Conservation (phyloP, 441 rosid species). For the Adansonia grandidieri region DNA sequence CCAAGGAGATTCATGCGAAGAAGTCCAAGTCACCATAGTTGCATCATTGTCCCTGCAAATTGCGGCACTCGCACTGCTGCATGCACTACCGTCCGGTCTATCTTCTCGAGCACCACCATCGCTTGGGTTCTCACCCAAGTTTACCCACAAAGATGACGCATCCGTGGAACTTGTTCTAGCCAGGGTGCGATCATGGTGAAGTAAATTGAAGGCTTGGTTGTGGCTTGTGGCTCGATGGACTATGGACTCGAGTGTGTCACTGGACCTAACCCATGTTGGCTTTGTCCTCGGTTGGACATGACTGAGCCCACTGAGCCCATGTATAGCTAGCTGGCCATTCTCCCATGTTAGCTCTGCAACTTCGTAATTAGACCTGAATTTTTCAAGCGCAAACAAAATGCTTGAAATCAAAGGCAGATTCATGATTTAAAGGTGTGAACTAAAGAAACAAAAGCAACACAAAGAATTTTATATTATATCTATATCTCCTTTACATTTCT, state of each 20-base stretch:
- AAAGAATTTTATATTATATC: too few species aligned
- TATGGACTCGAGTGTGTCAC: slow-evolving; percentile 86
- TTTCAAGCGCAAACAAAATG: not conserved
- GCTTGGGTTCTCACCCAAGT: not conserved
- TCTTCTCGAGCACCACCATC: slow-evolving; percentile 23
- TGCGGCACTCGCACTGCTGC: slow-evolving; percentile 47
- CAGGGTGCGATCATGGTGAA: not conserved
- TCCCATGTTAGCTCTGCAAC: slow-evolving; percentile 94
- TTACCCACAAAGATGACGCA: too few species aligned
- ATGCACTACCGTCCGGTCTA: slow-evolving; percentile 32
- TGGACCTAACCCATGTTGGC: slow-evolving; percentile 36
- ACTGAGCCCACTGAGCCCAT: slow-evolving; percentile 50
- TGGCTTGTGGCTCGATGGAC: slow-evolving; percentile 68
- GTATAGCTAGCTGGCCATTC: slow-evolving; percentile 78
- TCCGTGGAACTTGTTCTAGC: slow-evolving; percentile 25
- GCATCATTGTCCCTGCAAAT: slow-evolving; percentile 55
- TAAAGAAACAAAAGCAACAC: too few species aligned
- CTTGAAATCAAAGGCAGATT: not conserved
- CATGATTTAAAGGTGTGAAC: too few species aligned
- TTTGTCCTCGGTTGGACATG: slow-evolving; percentile 39
- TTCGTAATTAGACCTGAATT: slow-evolving; percentile 63
- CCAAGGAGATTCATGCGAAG: slow-evolving; percentile 54
- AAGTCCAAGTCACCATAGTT: slow-evolving; percentile 48
- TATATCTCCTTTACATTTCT: too few species aligned
- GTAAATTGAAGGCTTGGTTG: slow-evolving; percentile 1